Conservation (phyloP, 1,139 yeast genomes). For the Protomyces inouyei region DNA sequence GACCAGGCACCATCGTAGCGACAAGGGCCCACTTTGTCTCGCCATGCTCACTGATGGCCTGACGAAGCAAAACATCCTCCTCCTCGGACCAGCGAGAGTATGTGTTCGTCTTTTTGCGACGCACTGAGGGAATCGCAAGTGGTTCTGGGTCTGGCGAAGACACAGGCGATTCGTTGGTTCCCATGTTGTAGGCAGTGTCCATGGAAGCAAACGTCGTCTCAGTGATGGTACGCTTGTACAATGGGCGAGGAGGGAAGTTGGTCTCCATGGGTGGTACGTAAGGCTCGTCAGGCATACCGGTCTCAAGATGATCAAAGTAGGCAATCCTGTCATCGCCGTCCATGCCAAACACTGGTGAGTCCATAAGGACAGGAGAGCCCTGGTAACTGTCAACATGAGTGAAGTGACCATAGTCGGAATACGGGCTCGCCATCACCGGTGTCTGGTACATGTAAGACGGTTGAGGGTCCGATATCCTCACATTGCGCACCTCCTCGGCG, state of each 20-base stretch:
- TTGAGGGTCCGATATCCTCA: background rate
- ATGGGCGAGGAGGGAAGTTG: constrained; percentile 16
- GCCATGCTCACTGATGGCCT: constrained; percentile 21
- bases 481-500: background rate
- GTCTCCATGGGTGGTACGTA: constrained; percentile 17
- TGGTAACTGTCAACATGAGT: constrained; percentile 7
- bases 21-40: constrained; percentile 22
- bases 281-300: constrained; percentile 21
- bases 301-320: constrained; percentile 1
- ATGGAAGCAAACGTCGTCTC: background rate
- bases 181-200: background rate
- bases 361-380: constrained; percentile 2
- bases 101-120: constrained; percentile 3
- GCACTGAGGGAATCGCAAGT: background rate
- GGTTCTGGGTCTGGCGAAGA: background rate
- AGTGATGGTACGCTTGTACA: background rate
- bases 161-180: constrained; percentile 1
- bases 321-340: background rate
- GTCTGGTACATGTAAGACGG: constrained; percentile 8
- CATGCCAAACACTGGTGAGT: constrained; percentile 12
- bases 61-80: constrained; percentile 18
- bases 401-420: constrained; percentile 19
- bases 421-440: constrained; percentile 18
- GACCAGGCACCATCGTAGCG: constrained; percentile 26
- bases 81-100: constrained; percentile 24